These are phyloP conservation scores for Millerago galiae DNA, from an alignment of 805 yeast species.

Conservation along the genomic window DNA sequence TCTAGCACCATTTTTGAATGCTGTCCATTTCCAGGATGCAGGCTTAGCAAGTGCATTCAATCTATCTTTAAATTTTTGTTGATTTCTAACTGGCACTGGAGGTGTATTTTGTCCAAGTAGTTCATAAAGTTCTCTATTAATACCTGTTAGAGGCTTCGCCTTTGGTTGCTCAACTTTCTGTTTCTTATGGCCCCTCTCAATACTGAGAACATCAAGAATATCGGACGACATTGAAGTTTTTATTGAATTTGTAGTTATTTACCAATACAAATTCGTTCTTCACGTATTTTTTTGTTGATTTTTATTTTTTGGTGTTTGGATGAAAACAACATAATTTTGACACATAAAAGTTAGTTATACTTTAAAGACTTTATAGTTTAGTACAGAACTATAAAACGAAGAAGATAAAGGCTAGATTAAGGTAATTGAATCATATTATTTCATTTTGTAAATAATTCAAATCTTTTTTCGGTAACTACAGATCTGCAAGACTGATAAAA, in stretches of 20 bases:
- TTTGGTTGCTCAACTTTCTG: conserved; percentile 22
- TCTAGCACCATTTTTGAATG: conserved; percentile 52
- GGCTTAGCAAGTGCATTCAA: conserved; percentile 56
- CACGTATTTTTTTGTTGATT: background rate
- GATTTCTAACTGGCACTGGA: conserved; percentile 54
- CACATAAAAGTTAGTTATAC: too few relatives aligned
- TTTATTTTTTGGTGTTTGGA: background rate
- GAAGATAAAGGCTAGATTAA: too few relatives aligned
- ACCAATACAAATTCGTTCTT: too few relatives aligned
- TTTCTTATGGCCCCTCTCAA: conserved; percentile 32
- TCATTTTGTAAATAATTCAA: too few relatives aligned
- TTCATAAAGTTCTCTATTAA: conserved; percentile 85
- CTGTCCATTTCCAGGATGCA: conserved; percentile 74
- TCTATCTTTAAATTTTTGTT: conserved; percentile 55
- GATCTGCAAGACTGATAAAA: too few relatives aligned
- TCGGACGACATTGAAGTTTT: conserved; percentile 40
- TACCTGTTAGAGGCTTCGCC: conserved; percentile 44
- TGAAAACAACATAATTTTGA: too few relatives aligned
- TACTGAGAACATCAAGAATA: conserved; percentile 71
- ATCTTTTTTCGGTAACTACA: too few relatives aligned
- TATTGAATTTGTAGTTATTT: background rate
- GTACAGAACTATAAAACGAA: too few relatives aligned
- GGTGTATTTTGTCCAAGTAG: conserved; percentile 91
- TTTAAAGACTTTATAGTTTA: too few relatives aligned
- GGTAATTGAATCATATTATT: too few relatives aligned